Evolutionary conservation across 352 stramenopile genomes (phyloP).

Genomic region (Pilasporangium apinafurcum): DNA sequence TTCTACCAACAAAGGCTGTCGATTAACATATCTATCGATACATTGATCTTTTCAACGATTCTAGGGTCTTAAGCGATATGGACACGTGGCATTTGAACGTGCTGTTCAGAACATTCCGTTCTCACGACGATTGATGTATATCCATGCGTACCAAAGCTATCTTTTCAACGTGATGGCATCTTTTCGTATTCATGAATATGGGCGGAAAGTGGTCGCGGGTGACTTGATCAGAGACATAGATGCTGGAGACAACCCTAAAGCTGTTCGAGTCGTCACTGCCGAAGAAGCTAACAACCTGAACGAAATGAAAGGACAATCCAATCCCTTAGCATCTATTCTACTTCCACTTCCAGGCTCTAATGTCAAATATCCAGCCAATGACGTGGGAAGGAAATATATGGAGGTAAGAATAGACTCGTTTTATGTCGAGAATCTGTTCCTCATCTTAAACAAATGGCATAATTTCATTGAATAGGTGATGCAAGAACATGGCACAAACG

Average conservation of each 20-base stretch:
- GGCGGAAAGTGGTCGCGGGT: conserved; percentile 33
- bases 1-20: no score
- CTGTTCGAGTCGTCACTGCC: conserved; percentile 22
- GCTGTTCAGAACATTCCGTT: conserved; percentile 47
- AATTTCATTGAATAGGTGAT: conserved; percentile 25
- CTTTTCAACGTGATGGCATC: conserved; percentile 68
- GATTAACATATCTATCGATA: no score
- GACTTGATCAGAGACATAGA: conserved; percentile 36
- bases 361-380: conserved; percentile 34
- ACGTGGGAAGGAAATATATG: conserved; percentile 25
- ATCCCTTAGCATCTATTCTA: conserved; percentile 32
- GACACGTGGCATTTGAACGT: conserved; percentile 38
- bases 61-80: conserved; percentile 53
- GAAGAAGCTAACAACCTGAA: conserved; percentile 40
- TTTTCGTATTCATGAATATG: conserved; percentile 30
- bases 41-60: background rate
- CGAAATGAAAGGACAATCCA: background rate
- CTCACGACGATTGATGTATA: conserved; percentile 56
- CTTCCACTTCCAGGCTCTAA: conserved; percentile 57
- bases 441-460: no score
- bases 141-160: conserved; percentile 77
- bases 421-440: no score
- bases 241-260: conserved; percentile 2
- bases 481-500: conserved; percentile 34
- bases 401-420: no score